Percentiles rank a stretch among this genome's conserved stretches.
phyloP scores from a whole-genome alignment of 1,284 basidiomycete species.

The Phellopilus nigrolimitatus region DNA sequence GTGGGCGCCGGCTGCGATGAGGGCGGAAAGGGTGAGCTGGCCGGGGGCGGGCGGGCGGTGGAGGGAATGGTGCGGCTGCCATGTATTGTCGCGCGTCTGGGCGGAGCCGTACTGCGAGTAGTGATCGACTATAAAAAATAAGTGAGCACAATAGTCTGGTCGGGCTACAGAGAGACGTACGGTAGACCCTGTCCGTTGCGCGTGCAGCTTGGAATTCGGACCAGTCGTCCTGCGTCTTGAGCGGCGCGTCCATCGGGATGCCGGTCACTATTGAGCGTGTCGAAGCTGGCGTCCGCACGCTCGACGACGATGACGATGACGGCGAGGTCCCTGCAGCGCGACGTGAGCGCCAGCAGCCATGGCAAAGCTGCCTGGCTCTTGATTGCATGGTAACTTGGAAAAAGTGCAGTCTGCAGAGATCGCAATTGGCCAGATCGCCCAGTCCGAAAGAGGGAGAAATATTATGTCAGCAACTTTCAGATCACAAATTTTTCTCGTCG shows the following conservation, averaged over 20 bases:
- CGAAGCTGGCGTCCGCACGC: not conserved
- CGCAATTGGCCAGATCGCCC: constrained; percentile 25
- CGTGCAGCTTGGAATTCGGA: constrained; percentile 53
- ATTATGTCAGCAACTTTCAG: constrained; percentile 18
- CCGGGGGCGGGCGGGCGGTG: constrained; percentile 58
- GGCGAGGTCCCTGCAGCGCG: constrained; percentile 23
- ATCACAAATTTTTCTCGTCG: constrained; percentile 36
- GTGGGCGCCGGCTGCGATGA: constrained; percentile 91
- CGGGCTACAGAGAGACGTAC: constrained; percentile 37
- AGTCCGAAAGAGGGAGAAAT: constrained; percentile 23
- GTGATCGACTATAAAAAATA: constrained; percentile 46
- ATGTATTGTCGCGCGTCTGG: constrained; percentile 65
- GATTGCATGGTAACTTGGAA: constrained; percentile 20
- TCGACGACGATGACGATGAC: not conserved
- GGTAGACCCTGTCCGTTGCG: constrained; percentile 46
- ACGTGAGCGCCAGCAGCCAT: constrained; percentile 40
- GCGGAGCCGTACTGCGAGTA: constrained; percentile 75
- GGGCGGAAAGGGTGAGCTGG: constrained; percentile 79
- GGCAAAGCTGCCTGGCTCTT: constrained; percentile 29
- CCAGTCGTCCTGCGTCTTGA: constrained; percentile 60
- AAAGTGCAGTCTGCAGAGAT: constrained; percentile 26
- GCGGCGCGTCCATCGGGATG: constrained; percentile 26
- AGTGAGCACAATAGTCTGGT: constrained; percentile 20
- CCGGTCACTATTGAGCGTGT: constrained; percentile 6
- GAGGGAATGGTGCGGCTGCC: constrained; percentile 69